Percentiles rank a stretch among this genome's conserved stretches.
These are phyloP conservation scores for Candida nanaspora DNA, from an alignment of 805 yeast species.

Conservation along the genomic window DNA sequence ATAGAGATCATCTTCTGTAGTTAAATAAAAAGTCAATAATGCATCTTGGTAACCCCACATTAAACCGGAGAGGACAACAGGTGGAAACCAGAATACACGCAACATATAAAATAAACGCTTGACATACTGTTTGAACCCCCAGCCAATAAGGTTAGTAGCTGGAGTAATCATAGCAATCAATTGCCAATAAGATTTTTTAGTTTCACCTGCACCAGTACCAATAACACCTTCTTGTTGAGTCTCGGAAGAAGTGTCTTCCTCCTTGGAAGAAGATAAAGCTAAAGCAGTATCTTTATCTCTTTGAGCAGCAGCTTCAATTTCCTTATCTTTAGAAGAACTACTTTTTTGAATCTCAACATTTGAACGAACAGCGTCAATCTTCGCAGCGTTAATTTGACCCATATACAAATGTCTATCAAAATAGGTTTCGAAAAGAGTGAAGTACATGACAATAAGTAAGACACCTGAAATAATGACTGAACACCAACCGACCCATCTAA, in stretches of 20 bases:
- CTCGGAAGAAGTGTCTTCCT: conserved; percentile 4
- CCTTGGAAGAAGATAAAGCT: neutral
- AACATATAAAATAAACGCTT: conserved; percentile 41
- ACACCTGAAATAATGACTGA: conserved; percentile 60
- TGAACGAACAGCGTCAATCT: neutral
- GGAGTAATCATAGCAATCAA: conserved; percentile 44
- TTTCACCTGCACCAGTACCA: conserved; percentile 34
- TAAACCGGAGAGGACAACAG: conserved; percentile 57
- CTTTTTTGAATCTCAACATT: neutral
- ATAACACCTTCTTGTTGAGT: conserved; percentile 3
- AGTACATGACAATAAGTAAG: conserved; percentile 43
- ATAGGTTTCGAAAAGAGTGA: conserved; percentile 65
- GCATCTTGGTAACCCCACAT: conserved; percentile 82
- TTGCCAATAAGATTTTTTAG: conserved; percentile 36
- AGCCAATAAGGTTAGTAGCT: conserved; percentile 53
- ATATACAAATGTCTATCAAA: conserved; percentile 47
- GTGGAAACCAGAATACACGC: conserved; percentile 56
- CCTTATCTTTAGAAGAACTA: no score
- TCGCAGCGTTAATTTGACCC: conserved; percentile 25
- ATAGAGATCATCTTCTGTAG: conserved; percentile 64
- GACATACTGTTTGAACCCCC: conserved; percentile 60
- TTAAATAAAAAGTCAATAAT: conserved; percentile 64
- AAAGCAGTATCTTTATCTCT: neutral
- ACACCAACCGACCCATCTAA: conserved; percentile 74
- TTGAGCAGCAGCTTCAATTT: neutral